phyloP scores from a whole-genome alignment of 495 filamentous ascomycete genomes.

The Parmelia sp. region DNA sequence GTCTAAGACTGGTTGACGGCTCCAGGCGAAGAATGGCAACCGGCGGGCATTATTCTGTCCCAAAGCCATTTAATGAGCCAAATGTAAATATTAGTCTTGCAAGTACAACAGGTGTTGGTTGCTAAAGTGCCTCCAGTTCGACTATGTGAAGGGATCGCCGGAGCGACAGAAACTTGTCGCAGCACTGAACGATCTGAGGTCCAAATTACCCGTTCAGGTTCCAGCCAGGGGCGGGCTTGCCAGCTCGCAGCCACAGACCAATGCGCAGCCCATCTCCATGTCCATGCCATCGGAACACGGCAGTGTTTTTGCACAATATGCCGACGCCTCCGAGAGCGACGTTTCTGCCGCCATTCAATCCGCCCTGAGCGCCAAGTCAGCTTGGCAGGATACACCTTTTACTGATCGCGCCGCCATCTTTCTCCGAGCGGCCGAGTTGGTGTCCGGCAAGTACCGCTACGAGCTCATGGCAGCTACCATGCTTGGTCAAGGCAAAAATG shows the following conservation, averaged over 20 bases:
- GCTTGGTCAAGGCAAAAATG: slow-evolving; percentile 93
- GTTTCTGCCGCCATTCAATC: slow-evolving; percentile 67
- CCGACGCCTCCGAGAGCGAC: slow-evolving; percentile 61
- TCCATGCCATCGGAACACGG: slow-evolving; percentile 68
- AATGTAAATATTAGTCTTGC: slow-evolving; percentile 58
- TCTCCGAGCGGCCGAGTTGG: slow-evolving; percentile 85
- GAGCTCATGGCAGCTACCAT: slow-evolving; percentile 92
- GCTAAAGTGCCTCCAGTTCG: slow-evolving; percentile 52
- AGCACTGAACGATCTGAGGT: slow-evolving; percentile 53
- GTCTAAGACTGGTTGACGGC: not conserved
- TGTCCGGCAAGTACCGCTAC: slow-evolving; percentile 83
- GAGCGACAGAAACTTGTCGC: slow-evolving; percentile 68
- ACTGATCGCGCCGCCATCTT: slow-evolving; percentile 85
- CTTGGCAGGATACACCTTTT: slow-evolving; percentile 80
- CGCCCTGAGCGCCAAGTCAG: slow-evolving; percentile 71
- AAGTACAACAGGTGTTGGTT: not conserved
- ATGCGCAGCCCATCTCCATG: slow-evolving; percentile 39
- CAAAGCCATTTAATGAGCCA: slow-evolving; percentile 81
- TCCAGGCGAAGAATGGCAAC: slow-evolving; percentile 10
- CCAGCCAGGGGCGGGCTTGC: slow-evolving; percentile 39
- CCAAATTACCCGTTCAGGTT: slow-evolving; percentile 20
- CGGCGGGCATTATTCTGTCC: slow-evolving; percentile 75
- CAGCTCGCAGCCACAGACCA: slow-evolving; percentile 50
- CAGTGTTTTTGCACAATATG: slow-evolving; percentile 64
- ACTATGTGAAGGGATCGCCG: slow-evolving; percentile 73